Evolutionary conservation across 2,329 filamentous ascomycete species (phyloP).

Genomic region (Corynespora cassiicola): DNA sequence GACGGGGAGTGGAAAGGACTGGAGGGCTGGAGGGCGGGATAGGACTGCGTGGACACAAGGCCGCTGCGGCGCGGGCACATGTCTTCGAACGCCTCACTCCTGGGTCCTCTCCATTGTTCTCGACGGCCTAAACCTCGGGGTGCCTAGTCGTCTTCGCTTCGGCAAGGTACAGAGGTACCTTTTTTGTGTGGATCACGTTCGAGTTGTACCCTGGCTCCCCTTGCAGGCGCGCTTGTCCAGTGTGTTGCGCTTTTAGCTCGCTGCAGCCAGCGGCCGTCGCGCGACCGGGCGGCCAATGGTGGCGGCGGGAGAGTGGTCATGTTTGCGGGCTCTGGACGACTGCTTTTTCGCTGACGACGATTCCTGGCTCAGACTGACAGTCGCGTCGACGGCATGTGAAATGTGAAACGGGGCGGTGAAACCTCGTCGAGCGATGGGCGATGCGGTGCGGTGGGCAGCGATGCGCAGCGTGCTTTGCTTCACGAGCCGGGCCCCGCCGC

Average conservation of each 20-base stretch:
- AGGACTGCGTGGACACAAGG: too few species aligned
- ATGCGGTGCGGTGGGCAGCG: constrained; percentile 13
- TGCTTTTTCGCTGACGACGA: constrained; percentile 26
- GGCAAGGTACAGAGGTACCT: constrained; percentile 47
- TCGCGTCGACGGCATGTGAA: constrained; percentile 14
- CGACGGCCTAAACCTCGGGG: constrained; percentile 12
- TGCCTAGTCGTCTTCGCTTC: constrained; percentile 46
- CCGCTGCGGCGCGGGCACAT: constrained; percentile 5
- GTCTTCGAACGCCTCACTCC: constrained; percentile 1
- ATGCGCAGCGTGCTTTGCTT: constrained; percentile 20
- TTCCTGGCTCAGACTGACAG: constrained; percentile 13
- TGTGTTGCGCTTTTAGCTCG: constrained; percentile 30
- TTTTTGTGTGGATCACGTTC: constrained; percentile 39
- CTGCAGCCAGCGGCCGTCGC: constrained; percentile 24
- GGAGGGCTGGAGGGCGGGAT: too few species aligned
- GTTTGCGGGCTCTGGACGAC: constrained; percentile 16
- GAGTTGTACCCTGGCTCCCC: constrained; percentile 30
- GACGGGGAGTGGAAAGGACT: too few species aligned
- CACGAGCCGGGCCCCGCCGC: not conserved
- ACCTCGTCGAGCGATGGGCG: too few species aligned
- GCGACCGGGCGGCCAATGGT: constrained; percentile 31
- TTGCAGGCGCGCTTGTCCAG: constrained; percentile 43
- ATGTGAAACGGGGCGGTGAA: constrained; percentile 40
- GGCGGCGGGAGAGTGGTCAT: constrained; percentile 19
- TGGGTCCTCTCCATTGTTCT: constrained; percentile 8